A percentile compares a stretch with the other conserved stretches of the same genome.
These are phyloP conservation scores for Cenchrus purpureus DNA, from an alignment of 176 grass and related monocot species.

Conservation along the genomic window DNA sequence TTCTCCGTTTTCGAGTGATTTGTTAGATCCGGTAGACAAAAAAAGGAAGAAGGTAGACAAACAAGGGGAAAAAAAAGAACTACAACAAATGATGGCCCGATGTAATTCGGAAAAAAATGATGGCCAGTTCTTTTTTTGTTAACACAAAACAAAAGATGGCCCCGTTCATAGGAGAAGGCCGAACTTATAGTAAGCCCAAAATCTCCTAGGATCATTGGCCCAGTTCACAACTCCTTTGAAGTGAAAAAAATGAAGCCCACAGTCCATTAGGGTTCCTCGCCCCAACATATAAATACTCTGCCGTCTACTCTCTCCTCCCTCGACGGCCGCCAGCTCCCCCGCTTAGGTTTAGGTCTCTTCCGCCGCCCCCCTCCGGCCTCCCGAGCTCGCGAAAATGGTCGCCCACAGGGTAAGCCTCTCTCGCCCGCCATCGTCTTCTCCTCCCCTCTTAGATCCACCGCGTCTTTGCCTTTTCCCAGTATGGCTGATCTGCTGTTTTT, in stretches of 20 bases:
- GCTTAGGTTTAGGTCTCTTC: slow-evolving; percentile 41
- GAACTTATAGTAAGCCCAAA: not conserved
- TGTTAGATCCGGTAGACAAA: not conserved
- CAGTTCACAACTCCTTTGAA: accelerated
- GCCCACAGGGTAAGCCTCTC: slow-evolving; percentile 66
- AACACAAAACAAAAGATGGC: no score
- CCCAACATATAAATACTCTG: slow-evolving; percentile 21
- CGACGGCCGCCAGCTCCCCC: slow-evolving; percentile 44
- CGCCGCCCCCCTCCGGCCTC: slow-evolving; percentile 39
- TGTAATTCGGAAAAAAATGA: no score
- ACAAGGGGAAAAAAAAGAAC: not conserved
- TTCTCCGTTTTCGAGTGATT: not conserved
- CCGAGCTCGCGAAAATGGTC: slow-evolving; percentile 60
- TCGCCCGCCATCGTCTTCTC: no score
- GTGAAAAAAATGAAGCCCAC: not conserved
- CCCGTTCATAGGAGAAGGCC: not conserved
- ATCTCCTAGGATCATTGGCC: not conserved
- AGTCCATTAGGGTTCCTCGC: slow-evolving; percentile 44
- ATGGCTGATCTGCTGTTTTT: not conserved
- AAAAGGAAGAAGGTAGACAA: not conserved
- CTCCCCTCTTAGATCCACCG: not conserved
- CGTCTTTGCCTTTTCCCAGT: not conserved
- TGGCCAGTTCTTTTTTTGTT: no score
- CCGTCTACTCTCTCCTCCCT: not conserved
- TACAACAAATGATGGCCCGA: not conserved